Evolutionary conservation across 495 filamentous ascomycete genomes (phyloP).

Genomic region (Podospora anserina): DNA sequence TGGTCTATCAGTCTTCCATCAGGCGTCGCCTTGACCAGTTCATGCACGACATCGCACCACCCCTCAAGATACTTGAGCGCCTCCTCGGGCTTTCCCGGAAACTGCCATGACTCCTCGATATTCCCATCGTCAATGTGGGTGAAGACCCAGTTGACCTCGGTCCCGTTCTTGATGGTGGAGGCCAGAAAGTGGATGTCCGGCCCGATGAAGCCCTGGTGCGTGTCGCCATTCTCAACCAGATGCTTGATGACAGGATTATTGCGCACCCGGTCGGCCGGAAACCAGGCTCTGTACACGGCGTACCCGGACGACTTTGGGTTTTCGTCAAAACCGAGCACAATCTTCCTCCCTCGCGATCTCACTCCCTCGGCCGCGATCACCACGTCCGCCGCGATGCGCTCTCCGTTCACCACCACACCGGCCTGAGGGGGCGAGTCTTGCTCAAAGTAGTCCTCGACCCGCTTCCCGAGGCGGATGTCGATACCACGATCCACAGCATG

Average conservation of each 20-base stretch:
- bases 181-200: conserved; percentile 65
- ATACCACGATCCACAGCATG: conserved; percentile 56
- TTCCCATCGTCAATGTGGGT: conserved; percentile 52
- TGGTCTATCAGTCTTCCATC: conserved; percentile 60
- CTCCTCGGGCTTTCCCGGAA: conserved; percentile 58
- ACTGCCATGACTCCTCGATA: conserved; percentile 62
- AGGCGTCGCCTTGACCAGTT: conserved; percentile 59
- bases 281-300: conserved; percentile 60
- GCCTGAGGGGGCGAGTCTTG: conserved; percentile 43
- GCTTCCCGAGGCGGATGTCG: conserved; percentile 51
- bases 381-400: conserved; percentile 52
- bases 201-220: conserved; percentile 58
- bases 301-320: conserved; percentile 58
- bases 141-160: conserved; percentile 68
- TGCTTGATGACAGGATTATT: conserved; percentile 59
- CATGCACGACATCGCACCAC: conserved; percentile 62
- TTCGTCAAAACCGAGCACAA: conserved; percentile 62
- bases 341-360: conserved; percentile 54
- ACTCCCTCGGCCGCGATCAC: conserved; percentile 65
- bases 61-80: conserved; percentile 57
- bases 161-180: conserved; percentile 58
- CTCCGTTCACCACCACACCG: conserved; percentile 53
- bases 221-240: conserved; percentile 62
- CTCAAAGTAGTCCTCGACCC: conserved; percentile 62
- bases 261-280: conserved; percentile 57